Evolutionary conservation across 1,139 yeast genomes (phyloP).

Genomic region (Geotrichum aggregatum): DNA sequence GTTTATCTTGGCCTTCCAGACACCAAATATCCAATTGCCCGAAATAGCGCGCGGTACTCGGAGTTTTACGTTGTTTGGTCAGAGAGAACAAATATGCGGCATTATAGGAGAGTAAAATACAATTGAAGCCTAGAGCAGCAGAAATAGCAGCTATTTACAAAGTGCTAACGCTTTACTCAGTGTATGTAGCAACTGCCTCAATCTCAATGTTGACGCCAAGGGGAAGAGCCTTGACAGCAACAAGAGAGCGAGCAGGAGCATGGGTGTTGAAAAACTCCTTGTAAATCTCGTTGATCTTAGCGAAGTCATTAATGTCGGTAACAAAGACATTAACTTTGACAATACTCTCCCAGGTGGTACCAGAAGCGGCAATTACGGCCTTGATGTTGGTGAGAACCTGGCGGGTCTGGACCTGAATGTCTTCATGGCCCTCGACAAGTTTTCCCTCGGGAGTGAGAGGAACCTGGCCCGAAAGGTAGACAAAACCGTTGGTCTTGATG

Average conservation of each 20-base stretch:
- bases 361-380: constrained; percentile 73
- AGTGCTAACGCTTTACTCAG: not conserved
- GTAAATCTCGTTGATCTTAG: constrained; percentile 77
- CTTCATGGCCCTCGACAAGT: constrained; percentile 62
- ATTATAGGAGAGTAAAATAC: too few species aligned
- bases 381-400: constrained; percentile 75
- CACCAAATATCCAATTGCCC: too few species aligned
- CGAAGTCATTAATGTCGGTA: constrained; percentile 81
- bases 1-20: too few species aligned
- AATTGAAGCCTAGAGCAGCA: too few species aligned
- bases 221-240: constrained; percentile 84
- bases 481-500: constrained; percentile 70
- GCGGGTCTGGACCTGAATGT: constrained; percentile 75
- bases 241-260: constrained; percentile 95
- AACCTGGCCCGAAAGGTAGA: constrained; percentile 93
- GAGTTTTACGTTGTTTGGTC: too few species aligned
- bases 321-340: constrained; percentile 85
- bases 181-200: constrained; percentile 63
- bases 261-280: constrained; percentile 72
- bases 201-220: constrained; percentile 66
- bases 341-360: constrained; percentile 73
- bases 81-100: too few species aligned
- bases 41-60: too few species aligned
- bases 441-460: constrained; percentile 77
- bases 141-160: not conserved